Evolutionary conservation across 179 eudicot species (phyloP), one percentile per base, ranked within the genome.

Genomic region (Patellifolia procumbens): DNA sequence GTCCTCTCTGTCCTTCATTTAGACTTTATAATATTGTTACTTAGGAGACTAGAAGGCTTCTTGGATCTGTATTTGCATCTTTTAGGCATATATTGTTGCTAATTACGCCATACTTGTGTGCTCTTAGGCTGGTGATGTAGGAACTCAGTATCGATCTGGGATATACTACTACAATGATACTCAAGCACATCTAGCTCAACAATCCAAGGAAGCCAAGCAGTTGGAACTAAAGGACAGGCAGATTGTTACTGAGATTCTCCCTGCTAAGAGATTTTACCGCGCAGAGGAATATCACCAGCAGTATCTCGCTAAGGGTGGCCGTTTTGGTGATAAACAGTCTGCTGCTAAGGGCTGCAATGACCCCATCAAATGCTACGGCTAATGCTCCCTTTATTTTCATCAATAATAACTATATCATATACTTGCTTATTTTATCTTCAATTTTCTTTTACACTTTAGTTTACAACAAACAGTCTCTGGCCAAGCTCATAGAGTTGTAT

Each of bases 271-370:
- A 74, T 94, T 94, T 55, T 94, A 92, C 72, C 85, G 89, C 70
- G 98, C 97, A 5, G 97, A 94, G 78, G 97, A 94, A 79, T 91
- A 92, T 79, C 98, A 92, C 78, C 97, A 91, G 91, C 97, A 92
- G 48, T 94, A 94, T 72, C 78, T 92, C 66, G 98, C 88, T 65
- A 94, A 92, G 64, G 96, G 96, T 48, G 97, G 96, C 24, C 78
- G 96, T 32, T n/a, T 20, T 20, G 92, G 97, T 72, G 71, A 61
- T 6, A 79, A 81, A 59, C 96, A 94, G 75, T 91, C 89, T 2
- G 90, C 97, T 83, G 83, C 89, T 7, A 94, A 94, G 83, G 94
- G 96, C 42, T 94, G 97, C 89, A 91, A 88, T 51, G 94, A 92
- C 35, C 97, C 97, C 67, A 91, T 92, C 65, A 84, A 87, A 59